Evolutionary conservation across 768 basidiomycete species (phyloP).

Genomic region (Hemileccinum impolitum): DNA sequence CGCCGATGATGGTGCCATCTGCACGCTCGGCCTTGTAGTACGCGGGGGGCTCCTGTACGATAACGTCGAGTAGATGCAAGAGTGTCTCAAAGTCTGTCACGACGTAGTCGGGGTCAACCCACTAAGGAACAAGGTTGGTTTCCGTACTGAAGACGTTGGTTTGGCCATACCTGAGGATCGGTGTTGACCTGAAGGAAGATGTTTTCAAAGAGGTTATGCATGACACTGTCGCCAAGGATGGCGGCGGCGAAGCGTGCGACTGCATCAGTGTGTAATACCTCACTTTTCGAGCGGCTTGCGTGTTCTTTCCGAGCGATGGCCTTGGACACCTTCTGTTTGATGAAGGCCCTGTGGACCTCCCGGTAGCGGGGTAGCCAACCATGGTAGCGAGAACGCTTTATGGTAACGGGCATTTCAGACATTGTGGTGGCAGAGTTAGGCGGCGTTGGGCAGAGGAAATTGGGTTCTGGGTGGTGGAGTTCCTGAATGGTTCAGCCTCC

Average conservation of each 20-base stretch:
- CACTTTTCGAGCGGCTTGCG: not conserved
- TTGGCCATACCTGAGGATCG: not conserved
- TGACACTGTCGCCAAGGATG: not conserved
- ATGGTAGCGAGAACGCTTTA: not conserved
- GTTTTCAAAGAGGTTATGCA: not conserved
- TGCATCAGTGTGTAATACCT: not conserved
- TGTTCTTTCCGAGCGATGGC: not conserved
- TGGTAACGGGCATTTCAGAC: not conserved
- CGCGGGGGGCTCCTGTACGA: not conserved
- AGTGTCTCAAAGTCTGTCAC: not conserved
- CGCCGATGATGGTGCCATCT: not conserved
- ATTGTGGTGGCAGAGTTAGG: not conserved
- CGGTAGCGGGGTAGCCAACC: conserved; percentile 1
- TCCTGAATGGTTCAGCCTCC: not conserved
- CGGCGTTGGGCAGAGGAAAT: not conserved
- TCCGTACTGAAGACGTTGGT: too few species aligned
- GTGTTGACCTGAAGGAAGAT: conserved; percentile 5
- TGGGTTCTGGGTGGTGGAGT: not conserved
- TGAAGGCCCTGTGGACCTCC: not conserved
- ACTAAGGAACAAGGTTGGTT: not conserved
- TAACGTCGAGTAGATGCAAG: not conserved
- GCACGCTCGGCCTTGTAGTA: not conserved
- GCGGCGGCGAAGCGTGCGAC: not conserved
- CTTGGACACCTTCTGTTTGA: not conserved
- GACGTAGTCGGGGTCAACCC: not conserved